A percentile compares a stretch with the other conserved stretches of the same genome.
phyloP scores from a whole-genome alignment of 2,329 filamentous ascomycete genomes.

The Apiospora malaysiana region DNA sequence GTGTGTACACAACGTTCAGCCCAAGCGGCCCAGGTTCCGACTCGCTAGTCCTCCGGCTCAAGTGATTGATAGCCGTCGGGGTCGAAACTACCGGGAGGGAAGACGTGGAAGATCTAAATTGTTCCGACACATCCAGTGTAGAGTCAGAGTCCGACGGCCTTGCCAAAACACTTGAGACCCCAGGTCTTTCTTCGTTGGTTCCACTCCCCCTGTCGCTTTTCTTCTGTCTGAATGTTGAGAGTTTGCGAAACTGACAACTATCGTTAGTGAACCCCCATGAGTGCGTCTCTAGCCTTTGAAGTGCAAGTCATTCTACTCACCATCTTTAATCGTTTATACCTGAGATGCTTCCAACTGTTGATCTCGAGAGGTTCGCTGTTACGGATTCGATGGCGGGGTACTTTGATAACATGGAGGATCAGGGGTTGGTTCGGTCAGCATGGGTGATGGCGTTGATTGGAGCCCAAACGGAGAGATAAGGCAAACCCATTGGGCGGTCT shows the following conservation, averaged over 20 bases:
- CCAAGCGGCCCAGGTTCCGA: constrained; percentile 25
- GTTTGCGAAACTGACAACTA: constrained; percentile 15
- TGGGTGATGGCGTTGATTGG: background rate
- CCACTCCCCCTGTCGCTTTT: background rate
- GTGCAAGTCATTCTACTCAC: background rate
- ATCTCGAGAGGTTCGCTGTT: background rate
- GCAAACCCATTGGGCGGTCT: too few relatives aligned
- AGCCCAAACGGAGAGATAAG: too few relatives aligned
- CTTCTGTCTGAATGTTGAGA: constrained; percentile 17
- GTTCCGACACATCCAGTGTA: too few relatives aligned
- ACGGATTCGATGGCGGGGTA: background rate
- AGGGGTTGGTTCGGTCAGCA: background rate
- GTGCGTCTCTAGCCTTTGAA: background rate
- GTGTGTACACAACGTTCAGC: constrained; percentile 30
- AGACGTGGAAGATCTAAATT: too few relatives aligned
- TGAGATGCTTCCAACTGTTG: background rate
- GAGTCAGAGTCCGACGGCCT: too few relatives aligned
- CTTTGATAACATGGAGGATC: background rate
- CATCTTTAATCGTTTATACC: background rate
- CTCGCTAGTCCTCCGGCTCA: background rate
- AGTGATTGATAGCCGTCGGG: background rate
- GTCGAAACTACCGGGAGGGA: background rate
- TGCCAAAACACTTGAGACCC: background rate
- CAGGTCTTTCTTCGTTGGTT: background rate
- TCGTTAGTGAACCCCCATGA: background rate